Conservation (phyloP, 768 basidiomycete species). For the Neoboletus subvelutipes region DNA sequence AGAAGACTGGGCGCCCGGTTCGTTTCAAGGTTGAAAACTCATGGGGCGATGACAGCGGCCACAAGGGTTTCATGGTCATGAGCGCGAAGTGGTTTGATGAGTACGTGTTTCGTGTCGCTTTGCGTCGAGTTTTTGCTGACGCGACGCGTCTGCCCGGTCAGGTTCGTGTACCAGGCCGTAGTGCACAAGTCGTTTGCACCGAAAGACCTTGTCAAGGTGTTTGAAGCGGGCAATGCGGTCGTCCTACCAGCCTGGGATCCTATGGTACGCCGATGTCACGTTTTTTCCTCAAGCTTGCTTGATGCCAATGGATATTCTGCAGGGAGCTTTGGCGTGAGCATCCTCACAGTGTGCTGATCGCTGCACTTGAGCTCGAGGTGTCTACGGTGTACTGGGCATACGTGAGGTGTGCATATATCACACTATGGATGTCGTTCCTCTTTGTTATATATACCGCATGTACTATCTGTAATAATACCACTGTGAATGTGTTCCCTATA, state of each 20-base stretch:
- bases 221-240: slow-evolving; percentile 60
- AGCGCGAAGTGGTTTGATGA: slow-evolving; percentile 90
- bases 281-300: not conserved
- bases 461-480: not conserved
- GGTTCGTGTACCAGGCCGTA: slow-evolving; percentile 93
- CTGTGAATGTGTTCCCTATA: not conserved
- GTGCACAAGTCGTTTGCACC: slow-evolving; percentile 78
- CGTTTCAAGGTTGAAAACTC: slow-evolving; percentile 98
- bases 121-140: not conserved
- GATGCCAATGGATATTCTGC: not conserved
- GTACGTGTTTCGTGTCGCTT: slow-evolving; percentile 42
- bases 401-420: not conserved
- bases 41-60: slow-evolving; percentile 77
- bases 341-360: not conserved
- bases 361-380: too few species aligned
- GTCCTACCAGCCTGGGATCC: slow-evolving; percentile 87
- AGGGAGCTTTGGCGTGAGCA: slow-evolving; percentile 28
- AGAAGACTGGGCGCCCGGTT: slow-evolving; percentile 62
- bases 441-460: not conserved
- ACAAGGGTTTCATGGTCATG: slow-evolving; percentile 93
- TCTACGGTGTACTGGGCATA: not conserved
- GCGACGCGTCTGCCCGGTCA: slow-evolving; percentile 25
- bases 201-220: slow-evolving; percentile 78
- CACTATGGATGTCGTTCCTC: not conserved
- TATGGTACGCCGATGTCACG: slow-evolving; percentile 23